Percentiles rank a stretch among this genome's conserved stretches.
Evolutionary conservation across 75 land plant genomes (phyloP).

Genomic region (Gnetum montanum): DNA sequence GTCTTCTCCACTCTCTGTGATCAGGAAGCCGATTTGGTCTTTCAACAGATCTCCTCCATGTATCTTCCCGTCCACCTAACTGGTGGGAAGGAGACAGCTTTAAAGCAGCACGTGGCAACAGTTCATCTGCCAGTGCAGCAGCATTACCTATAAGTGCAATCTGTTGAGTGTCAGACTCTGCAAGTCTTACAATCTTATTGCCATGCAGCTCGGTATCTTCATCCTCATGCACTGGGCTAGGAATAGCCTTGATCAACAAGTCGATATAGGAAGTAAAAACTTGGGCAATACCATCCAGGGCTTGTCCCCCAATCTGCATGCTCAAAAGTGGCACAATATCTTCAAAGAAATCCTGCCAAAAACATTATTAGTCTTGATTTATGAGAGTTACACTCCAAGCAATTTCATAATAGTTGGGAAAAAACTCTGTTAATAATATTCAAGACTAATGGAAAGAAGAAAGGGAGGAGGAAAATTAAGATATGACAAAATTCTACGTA

Average conservation of each 20-base stretch:
- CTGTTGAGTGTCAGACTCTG: conserved; percentile 77
- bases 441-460: background rate
- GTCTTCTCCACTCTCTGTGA: conserved; percentile 76
- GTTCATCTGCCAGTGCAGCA: conserved; percentile 76
- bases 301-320: conserved; percentile 59
- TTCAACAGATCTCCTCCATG: conserved; percentile 40
- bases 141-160: conserved; percentile 92
- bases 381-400: background rate
- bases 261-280: conserved; percentile 68
- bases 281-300: conserved; percentile 70
- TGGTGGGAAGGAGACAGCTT: conserved; percentile 49
- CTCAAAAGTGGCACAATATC: conserved; percentile 74
- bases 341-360: conserved; percentile 77
- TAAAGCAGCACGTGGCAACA: conserved; percentile 74
- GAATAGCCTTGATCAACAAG: conserved; percentile 78
- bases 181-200: conserved; percentile 50
- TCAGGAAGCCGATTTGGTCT: conserved; percentile 55
- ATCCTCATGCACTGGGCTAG: conserved; percentile 72
- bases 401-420: background rate
- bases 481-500: no score
- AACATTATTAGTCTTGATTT: background rate
- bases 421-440: background rate
- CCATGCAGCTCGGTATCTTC: conserved; percentile 28
- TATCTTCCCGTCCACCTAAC: conserved; percentile 33
- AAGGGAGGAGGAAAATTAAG: background rate